Evolutionary conservation across 2,329 filamentous ascomycete species (phyloP), one percentile per base, ranked within the genome.

Genomic region (Metarhizium brunneum): DNA sequence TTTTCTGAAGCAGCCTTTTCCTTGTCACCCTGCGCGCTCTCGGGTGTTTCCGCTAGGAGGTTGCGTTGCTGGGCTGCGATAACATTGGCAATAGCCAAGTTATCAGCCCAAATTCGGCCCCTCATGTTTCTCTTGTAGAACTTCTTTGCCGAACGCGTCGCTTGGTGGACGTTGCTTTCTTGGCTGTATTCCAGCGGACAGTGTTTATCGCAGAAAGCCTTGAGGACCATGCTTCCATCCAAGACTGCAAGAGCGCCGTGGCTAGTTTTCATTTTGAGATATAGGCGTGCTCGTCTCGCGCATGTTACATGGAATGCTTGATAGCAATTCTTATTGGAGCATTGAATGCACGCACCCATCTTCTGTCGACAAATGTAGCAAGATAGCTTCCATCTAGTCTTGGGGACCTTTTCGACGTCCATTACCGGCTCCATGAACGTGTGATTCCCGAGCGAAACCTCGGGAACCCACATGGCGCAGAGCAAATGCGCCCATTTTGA

Each of bases 341-440:
- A 99, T 70, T 99, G 94, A 58, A 99, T 96, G 70, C 92, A 97
- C 45, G 94, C 92, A 25, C 94, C 94, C 94, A 99, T 99, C 64
- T 86, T 88, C 72, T 99, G 94, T 61, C 91, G 87, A 73, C 94
- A 99, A 56, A 99, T 95, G 70, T 99, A 99, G 73, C 94, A 99
- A 45, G 83, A 86, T 66, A 96, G 76, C 69, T 89, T 95, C 94
- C 94, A 99, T 59, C 94, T 83, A 58, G 86, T 92, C 68, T 91
- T 94, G 1, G 94, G 94, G 3, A 99, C 92, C 71, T 96, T 96
- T 68, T 99, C 94, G 40, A 99, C 90, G 63, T 97, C 94, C 78
- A 94, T 95, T 52, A 99, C 91, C 0, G 94, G 94, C 66, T 99
- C 94, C 90, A 97, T 96, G 68, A 97, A 94, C 7, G 92, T 96